Evolutionary conservation across 2,329 filamentous ascomycete genomes (phyloP), one percentile per base, ranked within the genome.

Genomic region (Beauveria sp.): DNA sequence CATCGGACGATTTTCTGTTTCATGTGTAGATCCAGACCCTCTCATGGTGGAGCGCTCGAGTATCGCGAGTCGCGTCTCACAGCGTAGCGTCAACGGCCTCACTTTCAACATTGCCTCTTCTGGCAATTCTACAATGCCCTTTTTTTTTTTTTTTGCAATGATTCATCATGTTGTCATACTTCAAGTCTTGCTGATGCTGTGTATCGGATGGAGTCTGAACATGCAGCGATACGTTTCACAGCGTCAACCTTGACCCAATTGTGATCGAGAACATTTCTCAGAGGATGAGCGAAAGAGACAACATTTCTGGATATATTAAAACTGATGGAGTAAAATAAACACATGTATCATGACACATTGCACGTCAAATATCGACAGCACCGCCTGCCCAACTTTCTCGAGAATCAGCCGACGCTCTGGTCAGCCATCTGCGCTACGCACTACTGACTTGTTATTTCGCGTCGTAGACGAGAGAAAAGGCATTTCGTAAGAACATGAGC

Each of bases 221-320:
- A 14, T 10, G 52, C 10, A 26, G 37, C 24, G 16, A 20, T 8
- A 28, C 9, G 37, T 54, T 54, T 43, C 37, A 43, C 52, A 20
- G 8, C 22, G 22, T 28, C 37, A 54, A 26, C n/a, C 52, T 28
- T 8, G 5, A 54, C 2, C 24, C 50, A 40, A 16, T 2, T 3
- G 9, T 9, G 20, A 53, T 3, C 1, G 28, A 14, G 5, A 10
- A 37, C 18, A 37, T 8, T n/a, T n/a, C 0, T 18, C 3, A 2
- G 7, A 34, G 12, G 28, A 28, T 30, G 10, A n/a, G 44, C 6
- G 34, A 43, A 51, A n/a, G 20, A 28, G 9, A 30, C 28, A 53
- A 54, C 37, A 58, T 28, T 40, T 58, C 34, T 58, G 55, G 54
- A 56, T 58, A 43, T 50, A 51, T 30, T 51, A 44, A 18, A 20